phyloP scores from a whole-genome alignment of 2,329 filamentous ascomycete genomes.

The Fusarium sp. region DNA sequence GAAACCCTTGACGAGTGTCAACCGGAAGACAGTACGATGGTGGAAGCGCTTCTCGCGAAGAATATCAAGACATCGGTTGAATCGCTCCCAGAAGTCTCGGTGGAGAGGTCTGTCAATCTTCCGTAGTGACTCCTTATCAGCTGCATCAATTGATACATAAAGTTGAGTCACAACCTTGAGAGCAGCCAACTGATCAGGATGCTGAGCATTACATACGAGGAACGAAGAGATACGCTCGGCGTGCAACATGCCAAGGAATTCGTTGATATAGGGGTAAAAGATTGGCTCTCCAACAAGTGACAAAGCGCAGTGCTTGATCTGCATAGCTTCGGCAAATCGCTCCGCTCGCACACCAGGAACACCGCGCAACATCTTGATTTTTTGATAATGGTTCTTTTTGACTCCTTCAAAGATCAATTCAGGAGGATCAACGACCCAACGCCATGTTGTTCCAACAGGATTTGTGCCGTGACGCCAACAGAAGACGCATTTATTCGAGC shows the following conservation, averaged over 20 bases:
- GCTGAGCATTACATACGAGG: conserved; percentile 96
- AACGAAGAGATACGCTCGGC: conserved; percentile 89
- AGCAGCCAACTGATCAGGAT: conserved; percentile 86
- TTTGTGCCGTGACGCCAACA: conserved; percentile 99
- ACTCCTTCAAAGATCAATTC: conserved; percentile 90
- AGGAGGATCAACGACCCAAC: conserved; percentile 93
- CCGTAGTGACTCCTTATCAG: conserved; percentile 85
- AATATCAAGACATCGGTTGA: conserved; percentile 90
- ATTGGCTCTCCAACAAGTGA: conserved; percentile 97
- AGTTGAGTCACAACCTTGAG: conserved; percentile 91
- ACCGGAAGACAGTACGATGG: conserved; percentile 92
- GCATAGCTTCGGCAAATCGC: conserved; percentile 90
- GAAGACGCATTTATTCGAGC: conserved; percentile 98
- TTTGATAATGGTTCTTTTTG: conserved; percentile 92
- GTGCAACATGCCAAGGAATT: conserved; percentile 86
- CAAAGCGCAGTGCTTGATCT: conserved; percentile 91
- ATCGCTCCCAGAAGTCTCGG: conserved; percentile 97
- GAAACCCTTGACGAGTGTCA: conserved; percentile 97
- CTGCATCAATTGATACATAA: conserved; percentile 95
- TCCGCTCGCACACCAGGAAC: conserved; percentile 93
- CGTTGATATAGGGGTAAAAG: conserved; percentile 97
- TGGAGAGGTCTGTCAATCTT: conserved; percentile 93
- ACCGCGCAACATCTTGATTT: conserved; percentile 96
- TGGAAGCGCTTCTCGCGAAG: conserved; percentile 82
- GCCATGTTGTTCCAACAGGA: conserved; percentile 95